Evolutionary conservation across 768 basidiomycete species (phyloP), one percentile per base, ranked within the genome.

Genomic region (Leccinellum albellum): DNA sequence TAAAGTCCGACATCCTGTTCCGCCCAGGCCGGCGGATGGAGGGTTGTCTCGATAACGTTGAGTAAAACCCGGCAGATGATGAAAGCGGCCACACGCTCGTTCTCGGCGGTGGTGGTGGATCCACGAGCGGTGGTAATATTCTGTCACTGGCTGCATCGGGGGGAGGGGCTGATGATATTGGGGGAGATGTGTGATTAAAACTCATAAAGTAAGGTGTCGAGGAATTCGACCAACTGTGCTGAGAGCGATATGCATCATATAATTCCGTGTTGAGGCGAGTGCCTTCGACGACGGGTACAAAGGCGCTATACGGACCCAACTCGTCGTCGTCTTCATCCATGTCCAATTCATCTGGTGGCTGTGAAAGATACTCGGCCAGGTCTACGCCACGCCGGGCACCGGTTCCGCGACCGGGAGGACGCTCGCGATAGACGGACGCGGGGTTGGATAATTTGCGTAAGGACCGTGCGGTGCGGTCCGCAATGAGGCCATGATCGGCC

Each of bases 311-410:
- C 73, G 56, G 81, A 53, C 66, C 73, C n/a, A 83, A 72, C 33
- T 84, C 83, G 32, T 87, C 87, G n/a, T 87, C 85, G 3, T 87
- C 85, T 3, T 86, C 87, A 24, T 85, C 83, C 67, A 82, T 60
- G 40, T 84, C 84, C 65, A 84, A 75, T 61, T 86, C 81, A 51
- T 78, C 78, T 3, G 82, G 78, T 15, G 82, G 79, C 3, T 76
- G 70, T n/a, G 76, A 73, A 46, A 83, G 70, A 59, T 82, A 83
- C 45, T 84, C 85, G 9, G 80, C 64, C 50, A 82, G 70, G 55
- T 82, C 79, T 29, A 73, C 66, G 10, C 64, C 61, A 42, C 70
- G 60, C 28, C 71, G 61, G 9, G 55, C 53, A 35, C 70, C 71
- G 9, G 73, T 65, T 33, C 75, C 69, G 28, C 81, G 75, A 20